Conservation (phyloP, 2,329 filamentous ascomycete genomes). For the Remersonia thermophila region DNA sequence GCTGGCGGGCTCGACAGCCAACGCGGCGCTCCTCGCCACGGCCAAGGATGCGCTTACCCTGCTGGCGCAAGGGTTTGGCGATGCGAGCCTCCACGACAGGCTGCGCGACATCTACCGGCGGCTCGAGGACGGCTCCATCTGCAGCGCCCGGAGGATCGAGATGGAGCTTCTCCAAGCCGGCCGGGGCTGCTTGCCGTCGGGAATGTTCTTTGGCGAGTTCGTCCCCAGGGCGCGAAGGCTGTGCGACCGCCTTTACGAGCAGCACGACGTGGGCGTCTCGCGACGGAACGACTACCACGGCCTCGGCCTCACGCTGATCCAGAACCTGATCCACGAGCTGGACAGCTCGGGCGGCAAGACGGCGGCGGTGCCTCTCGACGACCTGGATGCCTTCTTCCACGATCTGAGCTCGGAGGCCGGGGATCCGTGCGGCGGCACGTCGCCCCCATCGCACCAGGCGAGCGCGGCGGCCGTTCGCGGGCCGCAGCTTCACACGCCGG, state of each 20-base stretch:
- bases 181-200: slow-evolving; percentile 28
- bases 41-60: slow-evolving; percentile 25
- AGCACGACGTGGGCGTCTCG: slow-evolving; percentile 19
- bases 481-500: slow-evolving; percentile 4
- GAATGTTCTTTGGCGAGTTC: slow-evolving; percentile 30
- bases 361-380: slow-evolving; percentile 4
- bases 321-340: slow-evolving; percentile 25
- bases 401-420: slow-evolving; percentile 4
- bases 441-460: not conserved
- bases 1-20: slow-evolving; percentile 14
- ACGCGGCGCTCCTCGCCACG: slow-evolving; percentile 25
- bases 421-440: not conserved
- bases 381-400: slow-evolving; percentile 14
- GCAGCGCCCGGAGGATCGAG: slow-evolving; percentile 35
- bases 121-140: slow-evolving; percentile 25
- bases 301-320: slow-evolving; percentile 29
- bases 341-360: slow-evolving; percentile 4
- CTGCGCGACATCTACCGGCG: slow-evolving; percentile 26
- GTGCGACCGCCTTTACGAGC: slow-evolving; percentile 32
- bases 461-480: not conserved
- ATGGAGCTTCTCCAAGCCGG: slow-evolving; percentile 39
- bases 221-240: slow-evolving; percentile 28
- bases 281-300: slow-evolving; percentile 31
- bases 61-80: slow-evolving; percentile 25
- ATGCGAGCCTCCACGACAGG: slow-evolving; percentile 21